Evolutionary conservation across 208 protist genomes (phyloP), one percentile per base, ranked within the genome.

Genomic region (Blechomonas ayalai): DNA sequence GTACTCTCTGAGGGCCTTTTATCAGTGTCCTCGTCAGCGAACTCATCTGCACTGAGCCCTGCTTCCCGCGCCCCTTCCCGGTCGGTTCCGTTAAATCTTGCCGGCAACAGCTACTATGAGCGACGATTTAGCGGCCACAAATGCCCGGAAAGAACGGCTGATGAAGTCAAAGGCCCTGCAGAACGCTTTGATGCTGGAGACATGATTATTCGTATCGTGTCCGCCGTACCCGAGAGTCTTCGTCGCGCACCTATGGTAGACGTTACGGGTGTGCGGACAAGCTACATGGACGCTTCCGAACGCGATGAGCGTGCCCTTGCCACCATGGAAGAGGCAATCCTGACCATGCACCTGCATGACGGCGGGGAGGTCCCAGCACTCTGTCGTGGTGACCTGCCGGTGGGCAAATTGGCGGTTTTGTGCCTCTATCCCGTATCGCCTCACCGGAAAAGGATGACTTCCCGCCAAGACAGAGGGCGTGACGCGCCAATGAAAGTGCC

Each of bases 301-400:
- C 52, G 58, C 12, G 37, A 64, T 32, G 29, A 40, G 0, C 29
- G 38, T 0, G 64, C 64, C 0, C 52, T 78, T 22, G 51, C 48
- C 12, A 64, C 64, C 6, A 18, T 86, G 5, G 73, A 84, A 24
- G 76, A 77, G 54, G 62, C 72, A 6, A 27, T 88, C 4, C 22
- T 62, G n/a, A 82, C 61, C 5, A 92, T 92, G 83, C 83, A 92
- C 63, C 46, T 82, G 12, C 67, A 88, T 50, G 76, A 92, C 41
- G 83, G 83, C 26, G 59, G 71, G 35, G 78, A 85, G 55, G 67
- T 92, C 37, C 83, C 83, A 12, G 78, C 67, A 31, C 45, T 92
- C 48, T 49, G 65, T 24, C 72, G 78, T 48, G 83, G 83, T 15
- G 49, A 67, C 25, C 67, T 84, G 18, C 44, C 69, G 25, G 15